A percentile compares a stretch with the other conserved stretches of the same genome.
Conservation (phyloP, 139 green algal species). For the Auxenochlorella pyrenoidosa region DNA sequence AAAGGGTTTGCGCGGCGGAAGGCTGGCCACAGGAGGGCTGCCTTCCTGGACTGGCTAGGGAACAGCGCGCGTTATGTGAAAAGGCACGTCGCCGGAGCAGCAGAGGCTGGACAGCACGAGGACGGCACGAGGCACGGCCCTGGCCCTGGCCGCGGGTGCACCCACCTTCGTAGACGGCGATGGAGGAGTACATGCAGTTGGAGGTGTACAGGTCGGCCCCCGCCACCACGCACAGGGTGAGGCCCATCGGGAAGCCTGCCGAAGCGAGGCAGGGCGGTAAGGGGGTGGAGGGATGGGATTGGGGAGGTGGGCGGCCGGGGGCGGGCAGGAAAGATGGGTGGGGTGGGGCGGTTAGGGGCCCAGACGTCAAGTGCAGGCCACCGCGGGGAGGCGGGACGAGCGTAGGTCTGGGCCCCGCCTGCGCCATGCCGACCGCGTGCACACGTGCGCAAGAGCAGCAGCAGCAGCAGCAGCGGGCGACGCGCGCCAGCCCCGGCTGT, state of each 20-base stretch:
- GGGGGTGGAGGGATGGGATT: neutral
- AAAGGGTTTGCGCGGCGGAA: neutral
- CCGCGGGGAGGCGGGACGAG: no score
- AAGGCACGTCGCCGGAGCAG: no score
- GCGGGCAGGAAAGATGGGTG: neutral
- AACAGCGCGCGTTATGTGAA: no score
- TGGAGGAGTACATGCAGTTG: constrained; percentile 39
- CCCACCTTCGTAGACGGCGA: constrained; percentile 22
- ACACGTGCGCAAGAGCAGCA: neutral
- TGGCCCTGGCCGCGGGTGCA: neutral
- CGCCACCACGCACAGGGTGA: constrained; percentile 38
- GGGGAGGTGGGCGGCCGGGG: neutral
- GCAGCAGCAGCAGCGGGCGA: no score
- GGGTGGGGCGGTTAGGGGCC: no score
- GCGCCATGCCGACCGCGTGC: no score
- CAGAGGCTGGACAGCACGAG: neutral
- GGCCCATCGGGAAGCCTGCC: constrained; percentile 29
- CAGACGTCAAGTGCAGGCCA: no score
- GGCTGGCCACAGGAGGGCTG: neutral
- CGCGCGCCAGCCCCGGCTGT: no score
- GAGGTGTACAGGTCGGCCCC: constrained; percentile 33
- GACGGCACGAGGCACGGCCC: neutral
- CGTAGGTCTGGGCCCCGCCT: neutral
- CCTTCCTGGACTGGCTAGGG: neutral
- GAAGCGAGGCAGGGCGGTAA: neutral